phyloP scores from a whole-genome alignment of 306 rosid genomes.

The Sesbania bispinosa region DNA sequence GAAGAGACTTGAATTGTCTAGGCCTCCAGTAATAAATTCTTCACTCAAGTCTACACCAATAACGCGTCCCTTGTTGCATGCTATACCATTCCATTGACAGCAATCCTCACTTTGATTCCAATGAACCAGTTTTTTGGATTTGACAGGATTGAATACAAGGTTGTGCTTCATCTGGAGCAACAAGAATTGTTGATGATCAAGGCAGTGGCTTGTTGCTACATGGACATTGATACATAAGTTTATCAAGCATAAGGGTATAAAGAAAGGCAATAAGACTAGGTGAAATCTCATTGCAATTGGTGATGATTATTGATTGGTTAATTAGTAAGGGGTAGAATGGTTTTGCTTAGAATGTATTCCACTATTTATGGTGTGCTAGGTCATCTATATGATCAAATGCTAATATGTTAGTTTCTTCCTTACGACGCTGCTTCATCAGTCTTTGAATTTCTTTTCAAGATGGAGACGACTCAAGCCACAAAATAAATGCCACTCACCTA shows the following conservation, averaged over 20 bases:
- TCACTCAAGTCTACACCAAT: conserved; percentile 23
- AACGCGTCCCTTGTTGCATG: conserved; percentile 21
- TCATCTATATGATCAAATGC: too few species aligned
- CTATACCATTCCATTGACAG: conserved; percentile 48
- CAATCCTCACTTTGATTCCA: conserved; percentile 32
- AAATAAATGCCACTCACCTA: background rate
- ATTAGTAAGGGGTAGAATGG: background rate
- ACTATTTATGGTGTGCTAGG: background rate
- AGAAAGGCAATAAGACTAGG: background rate
- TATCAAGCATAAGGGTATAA: background rate
- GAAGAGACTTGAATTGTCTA: conserved; percentile 32
- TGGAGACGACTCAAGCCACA: too few species aligned
- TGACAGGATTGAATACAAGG: background rate
- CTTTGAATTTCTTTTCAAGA: background rate
- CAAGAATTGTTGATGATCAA: background rate
- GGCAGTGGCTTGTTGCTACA: background rate
- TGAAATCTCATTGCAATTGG: conserved; percentile 3
- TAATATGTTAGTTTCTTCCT: background rate
- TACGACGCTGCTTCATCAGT: background rate
- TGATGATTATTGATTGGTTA: background rate
- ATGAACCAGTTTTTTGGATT: conserved; percentile 2
- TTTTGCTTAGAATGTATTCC: background rate
- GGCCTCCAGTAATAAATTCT: conserved; percentile 21
- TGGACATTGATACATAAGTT: background rate
- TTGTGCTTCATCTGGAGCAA: background rate